Evolutionary conservation across 495 filamentous ascomycete species (phyloP), one percentile per base, ranked within the genome.

Genomic region (Hyaloscypha finlandica): DNA sequence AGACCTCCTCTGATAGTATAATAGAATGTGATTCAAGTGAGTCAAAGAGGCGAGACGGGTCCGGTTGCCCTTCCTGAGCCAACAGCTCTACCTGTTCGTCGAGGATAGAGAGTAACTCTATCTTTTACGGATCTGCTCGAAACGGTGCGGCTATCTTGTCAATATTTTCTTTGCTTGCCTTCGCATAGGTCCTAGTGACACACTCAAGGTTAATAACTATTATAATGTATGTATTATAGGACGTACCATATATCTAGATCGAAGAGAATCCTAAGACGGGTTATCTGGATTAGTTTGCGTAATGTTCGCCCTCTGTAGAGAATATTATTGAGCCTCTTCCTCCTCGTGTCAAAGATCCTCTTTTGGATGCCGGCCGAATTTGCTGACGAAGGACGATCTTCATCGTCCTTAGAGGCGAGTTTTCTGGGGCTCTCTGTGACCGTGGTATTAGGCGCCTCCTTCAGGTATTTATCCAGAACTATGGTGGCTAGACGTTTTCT

Each of bases 1-100:
- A 59, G 56, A 65, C 54, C 67, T 69, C 61, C 25, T 58, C 32
- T 32, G 35, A 58, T 69, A 33, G 53, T 59, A 55, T 69, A 33
- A 69, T 64, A 25, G 62, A 69, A 56, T 62, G 53, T 66, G 61
- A 70, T 70, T 66, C 55, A 48, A 70, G 56, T 55, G 30, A 61
- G 67, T 63, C 63, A 37, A 69, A 65, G n/a, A n/a, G n/a, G n/a
- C n/a, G n/a, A n/a, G n/a, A n/a, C n/a, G n/a, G n/a, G n/a, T n/a
- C n/a, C n/a, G n/a, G n/a, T n/a, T n/a, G n/a, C n/a, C n/a, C n/a
- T n/a, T n/a, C n/a, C n/a, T n/a, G n/a, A n/a, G n/a, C n/a, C n/a
- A n/a, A n/a, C n/a, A n/a, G n/a, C n/a, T n/a, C n/a, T n/a, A n/a
- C n/a, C n/a, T n/a, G n/a, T n/a, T n/a, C n/a, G n/a, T n/a, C n/a